A percentile compares a stretch with the other conserved stretches of the same genome.
Evolutionary conservation across 371 early-diverging fungal species (phyloP).

Genomic region (Mucor lusitanicus): DNA sequence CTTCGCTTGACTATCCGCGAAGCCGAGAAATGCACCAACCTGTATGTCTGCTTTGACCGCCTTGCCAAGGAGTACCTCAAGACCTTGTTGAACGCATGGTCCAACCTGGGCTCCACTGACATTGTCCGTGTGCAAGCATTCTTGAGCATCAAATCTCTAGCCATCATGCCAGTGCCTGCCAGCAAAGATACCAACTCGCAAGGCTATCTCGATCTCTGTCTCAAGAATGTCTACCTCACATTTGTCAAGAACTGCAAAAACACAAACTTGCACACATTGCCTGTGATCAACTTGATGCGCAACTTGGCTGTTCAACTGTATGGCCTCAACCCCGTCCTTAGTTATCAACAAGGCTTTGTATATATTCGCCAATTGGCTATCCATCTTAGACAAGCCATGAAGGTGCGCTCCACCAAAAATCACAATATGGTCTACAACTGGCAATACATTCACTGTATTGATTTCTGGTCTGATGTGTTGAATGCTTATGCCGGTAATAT

Average conservation of each 20-base stretch:
- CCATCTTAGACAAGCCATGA: constrained; percentile 19
- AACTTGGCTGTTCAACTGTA: constrained; percentile 87
- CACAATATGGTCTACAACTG: constrained; percentile 90
- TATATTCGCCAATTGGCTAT: constrained; percentile 76
- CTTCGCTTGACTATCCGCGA: constrained; percentile 79
- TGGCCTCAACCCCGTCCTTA: constrained; percentile 71
- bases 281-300: constrained; percentile 85
- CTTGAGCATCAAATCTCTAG: constrained; percentile 77
- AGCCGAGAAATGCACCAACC: constrained; percentile 71
- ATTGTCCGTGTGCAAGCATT: constrained; percentile 80
- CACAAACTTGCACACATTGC: constrained; percentile 79
- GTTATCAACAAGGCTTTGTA: constrained; percentile 91
- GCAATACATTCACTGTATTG: constrained; percentile 90
- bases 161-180: constrained; percentile 31
- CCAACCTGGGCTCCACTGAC: constrained; percentile 59
- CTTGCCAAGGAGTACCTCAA: constrained; percentile 77
- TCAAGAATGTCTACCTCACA: constrained; percentile 78
- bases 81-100: constrained; percentile 58
- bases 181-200: constrained; percentile 18
- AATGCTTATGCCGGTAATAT: constrained; percentile 61
- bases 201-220: constrained; percentile 50
- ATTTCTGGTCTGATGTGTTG: constrained; percentile 86
- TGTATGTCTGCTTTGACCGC: constrained; percentile 83
- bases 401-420: constrained; percentile 78
- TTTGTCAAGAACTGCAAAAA: constrained; percentile 78